These are phyloP conservation scores for Pholiota adiposa DNA, from an alignment of 1,284 basidiomycete species.

Conservation along the genomic window DNA sequence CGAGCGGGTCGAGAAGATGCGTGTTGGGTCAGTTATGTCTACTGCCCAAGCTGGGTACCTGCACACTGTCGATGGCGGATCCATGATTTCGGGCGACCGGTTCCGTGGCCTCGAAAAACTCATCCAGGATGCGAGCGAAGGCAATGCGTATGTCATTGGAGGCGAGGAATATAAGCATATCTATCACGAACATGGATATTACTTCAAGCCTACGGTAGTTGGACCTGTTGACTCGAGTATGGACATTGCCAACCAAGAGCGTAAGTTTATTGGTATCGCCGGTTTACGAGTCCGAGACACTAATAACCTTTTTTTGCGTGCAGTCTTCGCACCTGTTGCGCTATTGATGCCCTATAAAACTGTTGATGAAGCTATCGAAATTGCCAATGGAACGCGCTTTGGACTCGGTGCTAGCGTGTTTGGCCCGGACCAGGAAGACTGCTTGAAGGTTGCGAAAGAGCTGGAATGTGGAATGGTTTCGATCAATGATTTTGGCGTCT, in stretches of 20 bases:
- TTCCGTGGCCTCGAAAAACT: slow-evolving; percentile 76
- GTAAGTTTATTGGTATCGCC: slow-evolving; percentile 46
- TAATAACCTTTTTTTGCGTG: background rate
- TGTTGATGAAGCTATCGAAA: slow-evolving; percentile 81
- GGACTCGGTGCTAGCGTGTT: slow-evolving; percentile 98
- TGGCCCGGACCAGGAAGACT: slow-evolving; percentile 78
- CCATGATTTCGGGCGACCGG: slow-evolving; percentile 76
- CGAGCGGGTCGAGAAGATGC: slow-evolving; percentile 67
- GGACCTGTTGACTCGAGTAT: slow-evolving; percentile 79
- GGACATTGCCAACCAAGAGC: slow-evolving; percentile 80
- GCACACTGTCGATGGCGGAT: slow-evolving; percentile 76
- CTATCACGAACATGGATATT: slow-evolving; percentile 70
- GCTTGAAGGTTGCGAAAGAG: slow-evolving; percentile 75
- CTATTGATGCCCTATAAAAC: slow-evolving; percentile 82
- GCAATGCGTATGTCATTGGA: slow-evolving; percentile 71
- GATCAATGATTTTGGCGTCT: slow-evolving; percentile 93
- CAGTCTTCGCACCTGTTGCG: slow-evolving; percentile 91
- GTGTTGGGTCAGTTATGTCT: slow-evolving; percentile 72
- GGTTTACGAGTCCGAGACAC: too few relatives aligned
- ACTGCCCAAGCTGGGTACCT: slow-evolving; percentile 68
- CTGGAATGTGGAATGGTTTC: slow-evolving; percentile 97
- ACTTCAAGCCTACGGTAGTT: slow-evolving; percentile 89
- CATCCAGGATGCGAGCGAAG: slow-evolving; percentile 71
- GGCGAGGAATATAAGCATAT: slow-evolving; percentile 75
- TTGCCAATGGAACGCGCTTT: slow-evolving; percentile 87